Base-by-base conservation (phyloP, 1,139 yeast genomes). In the Zygoascus hellenicus region DNA sequence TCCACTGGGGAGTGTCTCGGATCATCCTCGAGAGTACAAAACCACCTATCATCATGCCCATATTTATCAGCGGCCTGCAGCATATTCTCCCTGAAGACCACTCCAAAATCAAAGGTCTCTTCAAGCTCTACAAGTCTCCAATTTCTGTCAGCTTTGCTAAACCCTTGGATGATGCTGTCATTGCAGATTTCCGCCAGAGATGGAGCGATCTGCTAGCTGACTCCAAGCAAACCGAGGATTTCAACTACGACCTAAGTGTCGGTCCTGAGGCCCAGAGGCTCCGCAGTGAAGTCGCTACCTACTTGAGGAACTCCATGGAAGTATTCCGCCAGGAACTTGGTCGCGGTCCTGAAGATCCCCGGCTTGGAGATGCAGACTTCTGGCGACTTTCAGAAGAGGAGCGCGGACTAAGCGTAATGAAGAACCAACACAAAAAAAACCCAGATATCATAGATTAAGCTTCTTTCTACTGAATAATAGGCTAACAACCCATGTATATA, bases 1-100 rank as follows among this genome's bases (percentile, higher is more conserved):
- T 92, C 72, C 84, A 88, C 62, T 92, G 98, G 98, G 98, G 98
- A 0, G 81, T 89, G 1, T 77, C 96, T 2, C 74, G 98, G 55
- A 64, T 90, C 55, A 74, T 92, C 3, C 68, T 92, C 47, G 98
- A 92, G 64, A 74, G 94, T 13, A 81, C 94, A 0, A 75, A 78
- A 51, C 81, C 94, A 0, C 98, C 98, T 0, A 78, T 89, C 2
- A 78, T 92, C 15, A 79, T 92, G n/a, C 98, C 98, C 0, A 83
- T 92, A 19, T 92, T 83, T 60, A 71, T 89, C 3, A 77, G 80
- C 48, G 98, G 98, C 0, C 83, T 92, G 59, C 97, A 92, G 59
- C 80, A 83, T 59, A 76, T 90, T 15, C 83, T 86, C 16, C 96
- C 97, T 0, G 98, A 92, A 65, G 67, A 59, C 40, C 35, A 48